Base-by-base conservation (phyloP, 768 basidiomycete species). In the Leccinum pellstonianum region DNA sequence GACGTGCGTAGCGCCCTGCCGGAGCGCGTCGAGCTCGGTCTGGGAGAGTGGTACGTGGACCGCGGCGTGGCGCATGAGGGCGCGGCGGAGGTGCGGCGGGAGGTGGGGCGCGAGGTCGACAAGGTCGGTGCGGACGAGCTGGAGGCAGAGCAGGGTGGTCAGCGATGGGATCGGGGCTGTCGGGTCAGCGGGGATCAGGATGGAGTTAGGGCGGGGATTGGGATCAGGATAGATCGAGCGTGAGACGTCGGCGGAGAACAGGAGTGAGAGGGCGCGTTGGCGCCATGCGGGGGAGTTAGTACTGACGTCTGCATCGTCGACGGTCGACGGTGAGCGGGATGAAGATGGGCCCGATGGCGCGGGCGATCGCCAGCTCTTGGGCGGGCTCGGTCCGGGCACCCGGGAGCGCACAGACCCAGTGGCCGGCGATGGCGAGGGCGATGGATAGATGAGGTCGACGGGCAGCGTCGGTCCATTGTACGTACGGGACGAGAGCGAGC, bases 1-100 rank as follows among this genome's bases (percentile, higher is more conserved):
- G 3, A 80, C 78, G 65, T 87, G 83, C 1, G 81, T 79, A 5
- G 82, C 73, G 0, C 77, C 75, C 35, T 77, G 77, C 56, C 81
- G 80, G 5, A 90, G 67, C 8, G 80, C 75, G 54, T 79, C 78
- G 19, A 91, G 75, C 57, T 81, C 80, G 21, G 73, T 67, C 55
- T 70, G 76, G 5, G 79, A 74, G 19, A 91, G 72, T 2, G 90
- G 90, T 1, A 74, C 69, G 56, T 85, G 79, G 12, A 89, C 71
- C 25, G 87, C 83, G 6, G 81, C 75, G 62, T 85, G 79, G 3
- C 86, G 82, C 31, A 90, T 74, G 17, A 90, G 75, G 33, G 79
- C 79, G 35, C 82, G 81, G 21, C 83, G 79, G 19, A 90, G 77
- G 66, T 90, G 87, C 1, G 74, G 68, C 0, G 87, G 84, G 14